A percentile compares a stretch with the other conserved stretches of the same genome.
Evolutionary conservation across 2,329 filamentous ascomycete genomes (phyloP).

Genomic region (Botrytis squamosa): DNA sequence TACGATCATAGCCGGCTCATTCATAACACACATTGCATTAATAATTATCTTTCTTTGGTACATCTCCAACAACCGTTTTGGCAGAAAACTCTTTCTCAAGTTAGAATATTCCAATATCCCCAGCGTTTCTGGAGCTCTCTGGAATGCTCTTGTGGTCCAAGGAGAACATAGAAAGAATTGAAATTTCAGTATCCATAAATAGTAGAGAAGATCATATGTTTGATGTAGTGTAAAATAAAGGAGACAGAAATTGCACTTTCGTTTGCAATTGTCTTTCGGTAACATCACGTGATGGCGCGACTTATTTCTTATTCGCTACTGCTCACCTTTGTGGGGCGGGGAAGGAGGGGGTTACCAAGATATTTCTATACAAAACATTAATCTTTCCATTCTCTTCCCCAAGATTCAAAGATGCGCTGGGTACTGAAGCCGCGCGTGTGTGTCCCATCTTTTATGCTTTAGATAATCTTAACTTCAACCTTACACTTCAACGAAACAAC

Average conservation of each 20-base stretch:
- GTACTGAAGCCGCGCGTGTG: too few species aligned
- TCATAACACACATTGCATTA: too few species aligned
- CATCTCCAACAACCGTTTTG: background rate
- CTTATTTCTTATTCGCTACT: background rate
- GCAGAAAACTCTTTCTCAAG: background rate
- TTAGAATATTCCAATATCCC: background rate
- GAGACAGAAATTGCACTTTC: background rate
- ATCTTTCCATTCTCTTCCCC: background rate
- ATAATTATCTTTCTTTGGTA: background rate
- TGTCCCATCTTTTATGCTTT: background rate
- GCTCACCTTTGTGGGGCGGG: background rate
- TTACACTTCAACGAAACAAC: background rate
- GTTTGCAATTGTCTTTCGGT: background rate
- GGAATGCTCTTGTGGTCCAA: background rate
- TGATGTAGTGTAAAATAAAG: background rate
- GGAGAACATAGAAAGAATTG: fast-evolving
- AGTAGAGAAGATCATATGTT: background rate
- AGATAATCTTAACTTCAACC: background rate
- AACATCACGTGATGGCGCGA: background rate
- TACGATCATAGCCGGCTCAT: background rate
- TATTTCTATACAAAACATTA: background rate
- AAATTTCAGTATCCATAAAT: background rate
- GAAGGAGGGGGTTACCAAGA: background rate
- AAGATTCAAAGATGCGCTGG: too few species aligned
- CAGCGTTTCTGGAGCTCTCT: background rate